Evolutionary conservation across 768 basidiomycete genomes (phyloP).

Genomic region (Kwoniella botswanensis): DNA sequence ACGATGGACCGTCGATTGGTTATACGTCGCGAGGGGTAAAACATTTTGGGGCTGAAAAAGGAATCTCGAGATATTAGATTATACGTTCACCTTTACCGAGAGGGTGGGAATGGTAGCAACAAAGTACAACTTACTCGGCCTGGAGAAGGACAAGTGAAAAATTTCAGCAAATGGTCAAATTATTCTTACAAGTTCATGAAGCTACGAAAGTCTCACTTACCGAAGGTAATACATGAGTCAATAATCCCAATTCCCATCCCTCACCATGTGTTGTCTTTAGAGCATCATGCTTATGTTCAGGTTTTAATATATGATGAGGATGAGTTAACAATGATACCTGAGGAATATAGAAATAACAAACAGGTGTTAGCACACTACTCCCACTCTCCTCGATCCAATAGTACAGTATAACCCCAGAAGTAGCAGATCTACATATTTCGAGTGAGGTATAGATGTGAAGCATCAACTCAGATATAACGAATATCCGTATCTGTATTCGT

Average conservation of each 20-base stretch:
- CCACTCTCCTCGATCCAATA: too few species aligned
- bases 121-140: constrained; percentile 4
- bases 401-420: too few species aligned
- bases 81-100: too few species aligned
- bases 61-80: neutral
- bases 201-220: constrained; percentile 18
- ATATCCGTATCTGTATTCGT: too few species aligned
- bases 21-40: constrained; percentile 11
- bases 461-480: too few species aligned
- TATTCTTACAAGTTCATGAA: too few species aligned
- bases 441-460: too few species aligned
- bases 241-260: constrained; percentile 18
- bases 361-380: neutral
- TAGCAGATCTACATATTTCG: too few species aligned
- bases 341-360: too few species aligned
- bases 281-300: neutral
- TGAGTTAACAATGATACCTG: constrained; percentile 23
- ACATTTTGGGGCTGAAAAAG: constrained; percentile 10
- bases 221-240: constrained; percentile 26
- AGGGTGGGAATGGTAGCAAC: neutral
- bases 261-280: constrained; percentile 8
- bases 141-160: neutral
- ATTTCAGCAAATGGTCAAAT: neutral
- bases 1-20: constrained; percentile 10
- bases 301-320: constrained; percentile 23